phyloP scores from a whole-genome alignment of 2,329 filamentous ascomycete genomes.

The Beauveria bassiana region DNA sequence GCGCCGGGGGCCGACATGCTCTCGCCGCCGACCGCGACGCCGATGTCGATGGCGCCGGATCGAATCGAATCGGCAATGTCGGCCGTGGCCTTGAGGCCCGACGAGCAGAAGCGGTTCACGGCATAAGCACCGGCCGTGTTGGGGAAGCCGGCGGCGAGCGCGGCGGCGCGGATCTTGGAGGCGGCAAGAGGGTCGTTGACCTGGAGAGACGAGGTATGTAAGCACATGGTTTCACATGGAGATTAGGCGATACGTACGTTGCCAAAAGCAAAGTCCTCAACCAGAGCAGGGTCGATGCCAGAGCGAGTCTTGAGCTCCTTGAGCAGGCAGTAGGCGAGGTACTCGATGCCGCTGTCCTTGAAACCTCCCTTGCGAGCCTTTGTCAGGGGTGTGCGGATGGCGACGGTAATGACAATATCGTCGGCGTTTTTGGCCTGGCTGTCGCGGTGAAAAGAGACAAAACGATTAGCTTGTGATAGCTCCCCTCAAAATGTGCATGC shows the following conservation, averaged over 20 bases:
- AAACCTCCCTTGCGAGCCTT: conserved; percentile 89
- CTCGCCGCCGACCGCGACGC: conserved; percentile 83
- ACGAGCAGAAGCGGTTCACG: conserved; percentile 95
- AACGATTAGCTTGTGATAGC: conserved; percentile 7
- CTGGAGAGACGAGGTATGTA: conserved; percentile 31
- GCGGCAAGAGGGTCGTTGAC: conserved; percentile 78
- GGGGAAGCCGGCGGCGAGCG: conserved; percentile 86
- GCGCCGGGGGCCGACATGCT: conserved; percentile 74
- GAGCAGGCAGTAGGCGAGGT: conserved; percentile 73
- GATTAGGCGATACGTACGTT: conserved; percentile 54
- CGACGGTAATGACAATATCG: conserved; percentile 93
- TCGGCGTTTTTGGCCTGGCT: conserved; percentile 91
- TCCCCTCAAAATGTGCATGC: neutral
- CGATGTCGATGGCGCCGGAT: conserved; percentile 73
- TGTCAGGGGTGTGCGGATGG: conserved; percentile 77
- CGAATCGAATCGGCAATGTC: conserved; percentile 87
- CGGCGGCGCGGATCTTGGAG: conserved; percentile 83
- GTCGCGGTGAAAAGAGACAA: neutral
- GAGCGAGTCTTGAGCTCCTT: conserved; percentile 66
- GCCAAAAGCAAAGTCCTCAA: conserved; percentile 87
- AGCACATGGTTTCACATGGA: neutral
- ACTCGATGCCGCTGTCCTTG: conserved; percentile 89
- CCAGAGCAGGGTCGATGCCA: conserved; percentile 68
- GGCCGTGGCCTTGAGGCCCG: conserved; percentile 88
- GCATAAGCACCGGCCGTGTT: conserved; percentile 77